Conservation (phyloP, 495 filamentous ascomycete genomes). For the Cladorrhinum samala region DNA sequence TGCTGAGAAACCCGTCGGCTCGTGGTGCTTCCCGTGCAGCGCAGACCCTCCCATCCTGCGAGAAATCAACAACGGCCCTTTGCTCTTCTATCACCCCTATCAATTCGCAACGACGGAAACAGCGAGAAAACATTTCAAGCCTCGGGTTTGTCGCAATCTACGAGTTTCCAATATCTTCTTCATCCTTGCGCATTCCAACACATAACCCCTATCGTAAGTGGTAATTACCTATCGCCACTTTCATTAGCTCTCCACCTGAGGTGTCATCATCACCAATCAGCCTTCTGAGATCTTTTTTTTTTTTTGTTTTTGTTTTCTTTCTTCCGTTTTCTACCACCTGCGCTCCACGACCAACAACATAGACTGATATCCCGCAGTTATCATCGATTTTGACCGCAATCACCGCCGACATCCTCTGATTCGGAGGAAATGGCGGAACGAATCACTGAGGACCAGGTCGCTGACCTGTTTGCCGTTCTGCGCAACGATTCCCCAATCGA, state of each 20-base stretch:
- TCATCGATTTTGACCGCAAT: conserved; percentile 21
- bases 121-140: too few species aligned
- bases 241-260: not conserved
- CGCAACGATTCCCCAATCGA: conserved; percentile 67
- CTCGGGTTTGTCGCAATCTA: too few species aligned
- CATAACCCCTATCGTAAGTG: too few species aligned
- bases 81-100: not conserved
- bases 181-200: too few species aligned
- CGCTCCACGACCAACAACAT: not conserved
- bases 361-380: not conserved
- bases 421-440: conserved; percentile 43
- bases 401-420: conserved; percentile 16
- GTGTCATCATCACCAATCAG: not conserved
- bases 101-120: not conserved
- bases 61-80: not conserved
- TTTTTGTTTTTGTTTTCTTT: conserved; percentile 25
- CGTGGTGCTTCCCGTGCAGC: not conserved
- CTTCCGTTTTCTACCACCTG: conserved; percentile 12
- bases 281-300: not conserved
- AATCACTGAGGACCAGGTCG: conserved; percentile 58
- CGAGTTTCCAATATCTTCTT: not conserved
- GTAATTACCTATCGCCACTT: not conserved
- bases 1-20: not conserved
- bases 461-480: conserved; percentile 58
- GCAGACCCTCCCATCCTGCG: not conserved